phyloP scores from a whole-genome alignment of 495 filamentous ascomycete genomes.

The Hyaloscypha bicolor region DNA sequence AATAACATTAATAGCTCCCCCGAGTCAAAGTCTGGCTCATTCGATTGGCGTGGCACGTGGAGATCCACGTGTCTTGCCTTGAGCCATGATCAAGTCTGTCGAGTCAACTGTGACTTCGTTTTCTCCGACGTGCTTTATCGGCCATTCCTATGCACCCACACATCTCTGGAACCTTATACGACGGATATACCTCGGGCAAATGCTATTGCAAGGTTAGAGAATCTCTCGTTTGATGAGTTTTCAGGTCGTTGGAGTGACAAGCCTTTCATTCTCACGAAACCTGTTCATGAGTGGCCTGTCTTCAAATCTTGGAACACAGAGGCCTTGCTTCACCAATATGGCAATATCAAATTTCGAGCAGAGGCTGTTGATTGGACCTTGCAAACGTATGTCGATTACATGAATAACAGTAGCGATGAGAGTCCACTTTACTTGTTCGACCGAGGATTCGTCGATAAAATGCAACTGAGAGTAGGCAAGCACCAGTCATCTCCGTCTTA shows the following conservation, averaged over 20 bases:
- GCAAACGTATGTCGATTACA: slow-evolving; percentile 78
- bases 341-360: slow-evolving; percentile 73
- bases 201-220: slow-evolving; percentile 66
- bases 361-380: slow-evolving; percentile 95
- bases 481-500: slow-evolving; percentile 60
- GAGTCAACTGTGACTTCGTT: slow-evolving; percentile 73
- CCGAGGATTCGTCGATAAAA: slow-evolving; percentile 83
- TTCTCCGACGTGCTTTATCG: slow-evolving; percentile 91
- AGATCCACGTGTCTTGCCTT: slow-evolving; percentile 74
- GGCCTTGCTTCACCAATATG: slow-evolving; percentile 62
- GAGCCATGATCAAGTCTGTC: slow-evolving; percentile 47
- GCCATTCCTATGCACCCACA: slow-evolving; percentile 87
- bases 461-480: slow-evolving; percentile 64
- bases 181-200: slow-evolving; percentile 73
- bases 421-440: slow-evolving; percentile 95
- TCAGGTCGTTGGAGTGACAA: slow-evolving; percentile 70
- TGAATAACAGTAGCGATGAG: slow-evolving; percentile 81
- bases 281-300: slow-evolving; percentile 82
- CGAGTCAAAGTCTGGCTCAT: slow-evolving; percentile 40
- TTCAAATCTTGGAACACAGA: slow-evolving; percentile 75
- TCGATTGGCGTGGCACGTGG: slow-evolving; percentile 86
- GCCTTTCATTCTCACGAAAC: slow-evolving; percentile 87
- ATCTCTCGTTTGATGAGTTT: slow-evolving; percentile 76
- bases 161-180: slow-evolving; percentile 64
- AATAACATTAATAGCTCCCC: slow-evolving; percentile 19